These are phyloP conservation scores for Citrus glauca DNA, from an alignment of 345 rosid genomes.

Conservation along the genomic window DNA sequence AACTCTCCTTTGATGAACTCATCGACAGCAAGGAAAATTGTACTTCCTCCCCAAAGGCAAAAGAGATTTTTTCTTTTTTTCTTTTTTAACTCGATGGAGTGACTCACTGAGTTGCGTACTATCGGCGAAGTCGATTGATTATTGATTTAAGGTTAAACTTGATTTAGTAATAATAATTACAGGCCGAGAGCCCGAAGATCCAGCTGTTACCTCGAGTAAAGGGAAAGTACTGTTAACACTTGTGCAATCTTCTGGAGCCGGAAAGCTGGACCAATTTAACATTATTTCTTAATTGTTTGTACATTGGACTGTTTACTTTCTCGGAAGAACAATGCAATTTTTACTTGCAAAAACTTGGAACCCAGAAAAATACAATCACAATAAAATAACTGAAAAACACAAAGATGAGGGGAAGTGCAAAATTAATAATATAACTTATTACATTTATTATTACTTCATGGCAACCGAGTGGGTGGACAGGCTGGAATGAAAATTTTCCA, in stretches of 20 bases:
- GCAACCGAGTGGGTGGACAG: background rate
- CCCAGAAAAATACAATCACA: background rate
- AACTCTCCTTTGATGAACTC: background rate
- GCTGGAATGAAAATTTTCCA: background rate
- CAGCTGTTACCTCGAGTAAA: slow-evolving; percentile 6
- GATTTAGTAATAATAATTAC: background rate
- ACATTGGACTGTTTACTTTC: background rate
- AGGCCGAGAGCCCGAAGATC: background rate
- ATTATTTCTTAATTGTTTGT: background rate
- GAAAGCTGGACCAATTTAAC: background rate
- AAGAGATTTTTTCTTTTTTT: no score
- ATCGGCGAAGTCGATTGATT: background rate
- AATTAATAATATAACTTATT: background rate
- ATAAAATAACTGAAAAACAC: background rate
- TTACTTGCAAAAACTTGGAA: no score
- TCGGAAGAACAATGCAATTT: background rate
- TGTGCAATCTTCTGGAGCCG: background rate
- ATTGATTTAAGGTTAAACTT: background rate
- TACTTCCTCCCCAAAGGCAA: background rate
- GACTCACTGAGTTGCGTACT: background rate
- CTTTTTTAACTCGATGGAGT: background rate
- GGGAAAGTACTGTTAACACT: background rate
- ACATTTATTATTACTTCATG: background rate
- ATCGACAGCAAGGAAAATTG: background rate
- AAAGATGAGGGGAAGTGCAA: background rate